A percentile compares a stretch with the other conserved stretches of the same genome.
phyloP scores from a whole-genome alignment of 139 green algal genomes.

The Helicosporidium sp. region DNA sequence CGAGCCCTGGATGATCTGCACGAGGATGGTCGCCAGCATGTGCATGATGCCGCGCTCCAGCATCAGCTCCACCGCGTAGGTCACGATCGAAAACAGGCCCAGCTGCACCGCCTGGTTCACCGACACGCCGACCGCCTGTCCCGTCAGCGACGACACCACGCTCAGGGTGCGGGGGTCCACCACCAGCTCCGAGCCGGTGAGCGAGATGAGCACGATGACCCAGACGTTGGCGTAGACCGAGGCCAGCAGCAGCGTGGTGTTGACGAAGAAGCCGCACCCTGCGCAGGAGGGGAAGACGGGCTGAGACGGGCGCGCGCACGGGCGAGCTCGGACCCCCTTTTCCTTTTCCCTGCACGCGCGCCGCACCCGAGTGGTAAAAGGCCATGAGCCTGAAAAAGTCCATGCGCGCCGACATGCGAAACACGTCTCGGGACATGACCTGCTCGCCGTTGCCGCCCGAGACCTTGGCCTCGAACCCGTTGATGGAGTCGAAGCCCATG shows the following conservation, averaged over 20 bases:
- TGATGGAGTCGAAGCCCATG: constrained; percentile 82
- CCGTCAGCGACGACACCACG: constrained; percentile 12
- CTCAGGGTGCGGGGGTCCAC: background rate
- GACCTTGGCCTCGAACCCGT: constrained; percentile 70
- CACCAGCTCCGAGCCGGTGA: constrained; percentile 8
- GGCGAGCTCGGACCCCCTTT: no score
- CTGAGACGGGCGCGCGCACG: no score
- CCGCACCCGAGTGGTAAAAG: constrained; percentile 39
- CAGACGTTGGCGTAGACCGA: constrained; percentile 42
- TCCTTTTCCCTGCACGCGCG: no score
- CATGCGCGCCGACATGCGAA: constrained; percentile 43
- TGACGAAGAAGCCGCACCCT: constrained; percentile 52
- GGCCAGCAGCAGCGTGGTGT: constrained; percentile 43
- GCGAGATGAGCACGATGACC: constrained; percentile 29
- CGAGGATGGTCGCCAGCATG: constrained; percentile 18
- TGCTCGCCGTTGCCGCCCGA: constrained; percentile 65
- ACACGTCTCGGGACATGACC: constrained; percentile 53
- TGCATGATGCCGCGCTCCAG: constrained; percentile 39
- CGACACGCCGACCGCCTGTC: constrained; percentile 7
- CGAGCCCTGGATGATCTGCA: constrained; percentile 35
- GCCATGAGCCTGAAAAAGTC: constrained; percentile 65
- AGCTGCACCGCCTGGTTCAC: constrained; percentile 46
- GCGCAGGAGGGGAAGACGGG: constrained; percentile 6
- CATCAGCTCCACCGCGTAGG: constrained; percentile 37
- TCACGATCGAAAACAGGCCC: constrained; percentile 40